phyloP scores from a whole-genome alignment of 2,329 filamentous ascomycete genomes.

The Blumeria graminis region DNA sequence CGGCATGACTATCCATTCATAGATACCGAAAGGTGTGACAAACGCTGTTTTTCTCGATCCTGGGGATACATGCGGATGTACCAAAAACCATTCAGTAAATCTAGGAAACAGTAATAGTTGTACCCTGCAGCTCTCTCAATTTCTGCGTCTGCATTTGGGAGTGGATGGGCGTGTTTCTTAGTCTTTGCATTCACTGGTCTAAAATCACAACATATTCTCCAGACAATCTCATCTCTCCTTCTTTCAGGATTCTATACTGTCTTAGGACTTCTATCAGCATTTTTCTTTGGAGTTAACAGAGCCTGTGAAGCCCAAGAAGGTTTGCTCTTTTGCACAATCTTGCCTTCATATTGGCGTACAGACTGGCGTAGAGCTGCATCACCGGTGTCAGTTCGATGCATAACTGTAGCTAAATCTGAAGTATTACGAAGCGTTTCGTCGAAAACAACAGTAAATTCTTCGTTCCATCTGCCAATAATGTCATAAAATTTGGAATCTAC shows the following conservation, averaged over 20 bases:
- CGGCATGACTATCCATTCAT: conserved; percentile 2
- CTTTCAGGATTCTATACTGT: background rate
- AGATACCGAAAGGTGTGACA: background rate
- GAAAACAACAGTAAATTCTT: background rate
- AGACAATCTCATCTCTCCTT: background rate
- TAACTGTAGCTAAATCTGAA: background rate
- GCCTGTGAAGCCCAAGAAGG: background rate
- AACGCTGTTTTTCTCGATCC: background rate
- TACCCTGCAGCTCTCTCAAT: background rate
- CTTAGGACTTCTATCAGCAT: background rate
- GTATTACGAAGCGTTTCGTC: background rate
- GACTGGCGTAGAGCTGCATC: background rate
- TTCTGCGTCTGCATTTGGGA: background rate
- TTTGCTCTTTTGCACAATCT: background rate
- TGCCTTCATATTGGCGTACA: background rate
- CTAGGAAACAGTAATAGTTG: background rate
- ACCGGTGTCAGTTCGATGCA: background rate
- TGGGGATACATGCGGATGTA: background rate
- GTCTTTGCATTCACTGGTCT: background rate
- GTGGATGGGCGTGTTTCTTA: background rate
- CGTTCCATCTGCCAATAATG: background rate
- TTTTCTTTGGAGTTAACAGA: background rate
- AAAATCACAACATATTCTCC: background rate
- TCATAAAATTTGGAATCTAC: background rate
- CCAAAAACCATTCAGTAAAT: background rate